phyloP scores from a whole-genome alignment of 1,139 yeast genomes.

The Debaryomyces sp. region DNA sequence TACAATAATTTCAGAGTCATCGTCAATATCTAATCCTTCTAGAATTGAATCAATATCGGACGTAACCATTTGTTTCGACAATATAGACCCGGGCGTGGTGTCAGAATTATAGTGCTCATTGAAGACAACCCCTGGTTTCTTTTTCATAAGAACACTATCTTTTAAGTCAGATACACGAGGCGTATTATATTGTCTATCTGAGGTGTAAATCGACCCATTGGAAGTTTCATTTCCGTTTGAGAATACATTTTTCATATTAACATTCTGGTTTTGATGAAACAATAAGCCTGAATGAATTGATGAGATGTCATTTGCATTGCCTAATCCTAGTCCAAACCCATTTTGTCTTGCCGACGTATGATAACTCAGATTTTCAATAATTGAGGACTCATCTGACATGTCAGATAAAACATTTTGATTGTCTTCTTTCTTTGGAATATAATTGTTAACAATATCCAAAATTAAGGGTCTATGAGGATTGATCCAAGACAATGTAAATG shows the following conservation, averaged over 20 bases:
- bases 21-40: slow-evolving; percentile 40
- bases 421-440: neutral
- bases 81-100: slow-evolving; percentile 30
- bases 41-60: slow-evolving; percentile 41
- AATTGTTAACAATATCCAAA: slow-evolving; percentile 1
- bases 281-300: slow-evolving; percentile 45
- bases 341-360: slow-evolving; percentile 4
- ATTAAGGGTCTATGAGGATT: slow-evolving; percentile 34
- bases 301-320: slow-evolving; percentile 44
- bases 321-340: slow-evolving; percentile 44
- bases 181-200: slow-evolving; percentile 18
- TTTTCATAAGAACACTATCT: slow-evolving; percentile 29
- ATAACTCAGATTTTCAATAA: slow-evolving; percentile 2
- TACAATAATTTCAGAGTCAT: slow-evolving; percentile 21
- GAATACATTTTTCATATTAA: slow-evolving; percentile 6
- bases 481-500: slow-evolving; percentile 36
- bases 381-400: slow-evolving; percentile 5
- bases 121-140: slow-evolving; percentile 5
- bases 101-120: slow-evolving; percentile 15
- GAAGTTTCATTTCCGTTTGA: slow-evolving; percentile 15
- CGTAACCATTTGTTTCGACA: slow-evolving; percentile 36
- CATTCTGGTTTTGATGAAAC: slow-evolving; percentile 7
- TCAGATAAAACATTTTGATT: neutral
- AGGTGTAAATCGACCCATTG: slow-evolving; percentile 27
- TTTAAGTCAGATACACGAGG: slow-evolving; percentile 53